Base-by-base conservation (phyloP, 108 stramenopile species). In the Fragilariopsis cylindrus region DNA sequence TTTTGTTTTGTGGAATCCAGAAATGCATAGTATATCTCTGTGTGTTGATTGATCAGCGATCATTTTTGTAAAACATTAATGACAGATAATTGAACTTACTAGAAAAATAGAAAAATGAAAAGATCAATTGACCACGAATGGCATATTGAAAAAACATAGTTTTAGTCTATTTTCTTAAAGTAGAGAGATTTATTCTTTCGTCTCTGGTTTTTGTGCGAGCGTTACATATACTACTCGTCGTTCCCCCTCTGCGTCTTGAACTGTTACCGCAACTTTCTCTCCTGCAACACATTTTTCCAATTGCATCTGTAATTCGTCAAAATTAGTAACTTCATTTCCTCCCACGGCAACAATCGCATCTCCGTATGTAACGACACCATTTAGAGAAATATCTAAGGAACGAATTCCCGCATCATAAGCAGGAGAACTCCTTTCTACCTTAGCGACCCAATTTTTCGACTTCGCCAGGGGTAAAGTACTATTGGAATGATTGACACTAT, bases 291-390 rank as follows among this genome's bases (percentile, higher is more conserved):
- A 54, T 5, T 50, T 60, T 41, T 79, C 69, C 66, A 88, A 65
- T 69, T 92, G 83, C 9, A 48, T 76, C 39, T 74, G 76, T 40
- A 92, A 67, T 45, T 84, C 87, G 8, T 79, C 77, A 68, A 71
- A 80, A 57, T 48, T 85, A 13, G 47, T 15, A 48, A 91, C 81
- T 45, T 53, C 65, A n/a, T 79, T 88, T 48, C 87, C 86, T 42
- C 76, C 84, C 5, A 92, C 77, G n/a, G 74, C 87, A 9, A 88
- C 74, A 69, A 91, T 84, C 12, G 82, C 79, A 69, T 91, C 88
- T n/a, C 91, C 91, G 44, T 65, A 65, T 50, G 78, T 18, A 21
- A 81, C 55, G 11, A 40, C 55, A 3, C 68, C 71, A 62, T 53
- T 42, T 21, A 16, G 15, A 3, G 16, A 6, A 42, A 86, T 66